These are phyloP conservation scores for Vitis amurensis DNA, from an alignment of 164 flowering plant species.

Conservation along the genomic window DNA sequence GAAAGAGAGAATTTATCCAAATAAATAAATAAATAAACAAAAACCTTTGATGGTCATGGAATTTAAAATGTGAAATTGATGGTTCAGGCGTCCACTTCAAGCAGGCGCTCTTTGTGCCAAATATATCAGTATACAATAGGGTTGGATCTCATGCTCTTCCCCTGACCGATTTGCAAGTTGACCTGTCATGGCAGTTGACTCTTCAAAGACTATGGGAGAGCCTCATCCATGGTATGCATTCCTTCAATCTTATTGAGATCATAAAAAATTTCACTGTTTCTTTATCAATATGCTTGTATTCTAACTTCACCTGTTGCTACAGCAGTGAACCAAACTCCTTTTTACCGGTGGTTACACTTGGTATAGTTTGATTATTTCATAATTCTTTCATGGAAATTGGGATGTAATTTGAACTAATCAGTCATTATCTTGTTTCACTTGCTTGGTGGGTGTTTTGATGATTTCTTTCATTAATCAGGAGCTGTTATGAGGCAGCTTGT, in stretches of 20 bases:
- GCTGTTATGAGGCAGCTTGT: not conserved
- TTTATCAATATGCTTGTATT: no score
- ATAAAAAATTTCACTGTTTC: no score
- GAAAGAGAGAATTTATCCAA: not conserved
- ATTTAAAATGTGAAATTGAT: constrained; percentile 9
- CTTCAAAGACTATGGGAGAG: constrained; percentile 83
- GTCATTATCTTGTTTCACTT: no score
- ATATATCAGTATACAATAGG: constrained; percentile 69
- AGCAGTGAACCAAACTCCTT: no score
- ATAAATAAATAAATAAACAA: no score
- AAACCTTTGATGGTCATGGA: not conserved
- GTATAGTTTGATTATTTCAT: no score
- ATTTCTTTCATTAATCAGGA: not conserved
- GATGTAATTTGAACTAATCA: no score
- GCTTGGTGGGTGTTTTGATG: no score
- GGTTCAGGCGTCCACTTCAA: constrained; percentile 80
- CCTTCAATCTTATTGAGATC: no score
- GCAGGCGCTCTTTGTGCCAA: constrained; percentile 90
- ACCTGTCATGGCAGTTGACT: constrained; percentile 82
- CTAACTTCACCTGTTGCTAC: no score
- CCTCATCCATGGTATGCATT: constrained; percentile 32
- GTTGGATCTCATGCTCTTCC: constrained; percentile 55
- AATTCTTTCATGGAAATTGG: no score
- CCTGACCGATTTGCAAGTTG: constrained; percentile 54
- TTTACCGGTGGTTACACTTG: no score